Conservation (phyloP, 176 grass and related monocot species). For the Oryza glaberrima region DNA sequence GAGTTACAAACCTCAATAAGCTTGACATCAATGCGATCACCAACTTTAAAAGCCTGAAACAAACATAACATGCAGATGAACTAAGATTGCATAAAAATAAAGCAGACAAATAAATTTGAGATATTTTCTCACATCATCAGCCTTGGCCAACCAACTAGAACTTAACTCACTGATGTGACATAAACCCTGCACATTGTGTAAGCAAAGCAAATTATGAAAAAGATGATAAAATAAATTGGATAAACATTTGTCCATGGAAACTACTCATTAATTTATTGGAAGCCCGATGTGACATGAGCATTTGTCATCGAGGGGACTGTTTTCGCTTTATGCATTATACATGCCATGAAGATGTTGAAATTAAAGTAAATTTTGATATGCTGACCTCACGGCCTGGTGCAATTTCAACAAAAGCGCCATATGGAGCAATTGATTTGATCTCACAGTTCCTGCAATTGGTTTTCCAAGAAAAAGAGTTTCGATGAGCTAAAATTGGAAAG, state of each 20-base stretch:
- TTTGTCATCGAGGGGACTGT: neutral
- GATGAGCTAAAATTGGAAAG: constrained; percentile 28
- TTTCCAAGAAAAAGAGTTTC: constrained; percentile 34
- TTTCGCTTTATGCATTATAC: constrained; percentile 22
- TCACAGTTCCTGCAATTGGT: constrained; percentile 68
- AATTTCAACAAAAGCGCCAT: constrained; percentile 97
- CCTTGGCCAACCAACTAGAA: constrained; percentile 81
- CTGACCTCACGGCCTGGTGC: constrained; percentile 89
- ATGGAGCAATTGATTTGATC: constrained; percentile 86
- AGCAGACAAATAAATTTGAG: too few relatives aligned
- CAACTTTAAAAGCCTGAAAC: constrained; percentile 79
- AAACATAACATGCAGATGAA: constrained; percentile 8
- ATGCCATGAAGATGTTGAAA: constrained; percentile 17
- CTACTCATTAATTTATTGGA: too few relatives aligned
- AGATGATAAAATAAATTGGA: too few relatives aligned
- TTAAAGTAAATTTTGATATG: constrained; percentile 26
- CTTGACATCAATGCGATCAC: constrained; percentile 93
- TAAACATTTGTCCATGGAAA: too few relatives aligned
- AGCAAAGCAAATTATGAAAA: neutral
- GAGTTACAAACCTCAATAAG: constrained; percentile 80
- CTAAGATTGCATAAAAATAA: constrained; percentile 16
- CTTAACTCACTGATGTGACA: constrained; percentile 98
- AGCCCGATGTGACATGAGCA: too few relatives aligned
- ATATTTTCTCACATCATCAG: constrained; percentile 84
- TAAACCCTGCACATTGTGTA: constrained; percentile 65